Conservation (phyloP, 176 grass and related monocot species). For the Oryza glumipatula region DNA sequence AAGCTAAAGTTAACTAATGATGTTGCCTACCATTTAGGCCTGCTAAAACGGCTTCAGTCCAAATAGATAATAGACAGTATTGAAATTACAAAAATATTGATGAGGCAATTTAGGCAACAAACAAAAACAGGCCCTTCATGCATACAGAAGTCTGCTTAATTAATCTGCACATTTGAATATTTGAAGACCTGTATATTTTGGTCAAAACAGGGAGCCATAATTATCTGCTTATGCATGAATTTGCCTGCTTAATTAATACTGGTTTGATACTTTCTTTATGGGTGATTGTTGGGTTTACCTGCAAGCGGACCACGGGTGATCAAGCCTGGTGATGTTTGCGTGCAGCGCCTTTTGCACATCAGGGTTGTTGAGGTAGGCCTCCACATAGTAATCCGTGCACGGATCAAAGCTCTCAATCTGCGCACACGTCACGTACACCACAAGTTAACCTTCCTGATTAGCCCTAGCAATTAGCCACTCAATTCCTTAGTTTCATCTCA, state of each 20-base stretch:
- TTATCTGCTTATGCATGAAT: background rate
- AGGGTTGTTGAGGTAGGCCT: conserved; percentile 74
- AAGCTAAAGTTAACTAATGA: too few relatives aligned
- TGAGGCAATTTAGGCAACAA: too few relatives aligned
- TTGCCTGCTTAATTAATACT: background rate
- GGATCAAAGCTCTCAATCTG: conserved; percentile 86
- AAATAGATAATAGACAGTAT: too few relatives aligned
- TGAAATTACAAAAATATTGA: too few relatives aligned
- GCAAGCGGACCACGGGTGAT: conserved; percentile 70
- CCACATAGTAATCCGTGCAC: conserved; percentile 74
- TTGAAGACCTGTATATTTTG: too few relatives aligned
- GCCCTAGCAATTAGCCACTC: background rate
- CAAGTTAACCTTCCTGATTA: background rate
- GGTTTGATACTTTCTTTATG: background rate
- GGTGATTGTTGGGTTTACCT: conserved; percentile 42
- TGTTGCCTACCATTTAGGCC: too few relatives aligned
- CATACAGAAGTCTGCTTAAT: too few relatives aligned
- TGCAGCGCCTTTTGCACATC: conserved; percentile 79
- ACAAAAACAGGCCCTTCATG: too few relatives aligned
- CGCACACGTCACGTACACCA: background rate
- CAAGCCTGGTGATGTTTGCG: conserved; percentile 78
- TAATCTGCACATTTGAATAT: too few relatives aligned
- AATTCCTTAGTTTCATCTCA: background rate
- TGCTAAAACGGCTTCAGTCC: too few relatives aligned
- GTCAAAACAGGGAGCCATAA: background rate